A percentile compares a stretch with the other conserved stretches of the same genome.
phyloP scores from a whole-genome alignment of 768 basidiomycete genomes.

The Boletus tylopilopsis region DNA sequence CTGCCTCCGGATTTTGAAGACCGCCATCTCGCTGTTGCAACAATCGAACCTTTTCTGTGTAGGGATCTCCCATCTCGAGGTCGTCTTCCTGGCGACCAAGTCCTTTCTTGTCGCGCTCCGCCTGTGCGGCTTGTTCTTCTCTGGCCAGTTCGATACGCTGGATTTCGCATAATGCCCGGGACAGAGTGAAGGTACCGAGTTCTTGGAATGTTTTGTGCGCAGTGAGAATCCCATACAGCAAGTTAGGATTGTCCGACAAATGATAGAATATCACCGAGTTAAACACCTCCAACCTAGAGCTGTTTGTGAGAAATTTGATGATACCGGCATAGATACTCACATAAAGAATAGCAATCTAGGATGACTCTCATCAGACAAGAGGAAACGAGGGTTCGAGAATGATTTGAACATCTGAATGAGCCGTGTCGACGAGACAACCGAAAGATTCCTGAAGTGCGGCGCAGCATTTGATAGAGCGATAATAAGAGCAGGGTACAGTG shows the following conservation, averaged over 20 bases:
- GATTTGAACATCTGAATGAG: constrained; percentile 88
- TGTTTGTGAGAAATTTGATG: background rate
- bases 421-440: constrained; percentile 76
- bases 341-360: constrained; percentile 91
- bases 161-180: constrained; percentile 82
- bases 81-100: constrained; percentile 17
- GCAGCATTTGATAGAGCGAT: constrained; percentile 87
- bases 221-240: constrained; percentile 82
- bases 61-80: constrained; percentile 24
- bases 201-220: constrained; percentile 85
- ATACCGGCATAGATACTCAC: constrained; percentile 38
- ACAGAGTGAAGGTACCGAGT: constrained; percentile 87
- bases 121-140: constrained; percentile 55
- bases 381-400: constrained; percentile 84
- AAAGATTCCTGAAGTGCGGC: constrained; percentile 79
- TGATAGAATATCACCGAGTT: constrained; percentile 80
- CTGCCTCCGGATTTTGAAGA: constrained; percentile 18
- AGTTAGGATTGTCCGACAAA: constrained; percentile 78
- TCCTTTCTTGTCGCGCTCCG: constrained; percentile 23
- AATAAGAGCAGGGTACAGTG: constrained; percentile 88
- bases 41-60: constrained; percentile 64
- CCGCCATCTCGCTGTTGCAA: constrained; percentile 48
- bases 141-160: constrained; percentile 67
- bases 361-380: constrained; percentile 92
- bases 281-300: constrained; percentile 80